A percentile compares a stretch with the other conserved stretches of the same genome.
Evolutionary conservation across 805 yeast species (phyloP).

Genomic region (Lipomyces anomalus): DNA sequence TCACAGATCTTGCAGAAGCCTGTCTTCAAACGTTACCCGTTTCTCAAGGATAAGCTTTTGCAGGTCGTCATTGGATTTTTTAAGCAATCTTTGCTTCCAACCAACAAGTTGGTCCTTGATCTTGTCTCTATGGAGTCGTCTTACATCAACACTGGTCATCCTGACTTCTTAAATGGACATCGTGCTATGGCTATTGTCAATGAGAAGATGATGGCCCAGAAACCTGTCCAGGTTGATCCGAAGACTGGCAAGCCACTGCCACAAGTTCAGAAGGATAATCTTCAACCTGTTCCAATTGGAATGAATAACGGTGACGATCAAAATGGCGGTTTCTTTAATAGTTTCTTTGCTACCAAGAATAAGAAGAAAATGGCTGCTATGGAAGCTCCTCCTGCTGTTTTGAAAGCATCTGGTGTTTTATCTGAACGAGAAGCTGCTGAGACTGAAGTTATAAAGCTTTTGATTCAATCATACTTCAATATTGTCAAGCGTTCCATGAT

Average conservation of each 20-base stretch:
- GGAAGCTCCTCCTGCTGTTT: conserved; percentile 96
- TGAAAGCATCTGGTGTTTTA: conserved; percentile 87
- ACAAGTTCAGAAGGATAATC: conserved; percentile 12
- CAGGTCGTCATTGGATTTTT: conserved; percentile 73
- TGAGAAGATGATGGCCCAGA: conserved; percentile 73
- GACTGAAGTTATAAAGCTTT: conserved; percentile 90
- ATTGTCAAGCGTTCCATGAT: conserved; percentile 92
- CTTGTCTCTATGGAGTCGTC: conserved; percentile 83
- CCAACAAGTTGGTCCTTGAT: conserved; percentile 78
- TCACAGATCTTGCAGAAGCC: conserved; percentile 78
- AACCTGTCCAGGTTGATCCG: conserved; percentile 76
- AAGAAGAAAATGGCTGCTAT: conserved; percentile 89
- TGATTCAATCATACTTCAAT: conserved; percentile 82
- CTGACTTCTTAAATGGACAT: conserved; percentile 90
- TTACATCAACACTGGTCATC: conserved; percentile 95
- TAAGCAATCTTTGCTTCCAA: conserved; percentile 74
- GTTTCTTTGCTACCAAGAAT: conserved; percentile 85
- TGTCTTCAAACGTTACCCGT: conserved; percentile 83
- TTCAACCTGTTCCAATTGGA: conserved; percentile 14
- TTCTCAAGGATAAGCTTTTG: conserved; percentile 78
- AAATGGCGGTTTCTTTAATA: conserved; percentile 83
- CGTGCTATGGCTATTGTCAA: conserved; percentile 91
- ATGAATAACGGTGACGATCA: conserved; percentile 42
- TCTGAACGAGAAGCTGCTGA: conserved; percentile 94
- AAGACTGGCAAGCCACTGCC: conserved; percentile 79